Evolutionary conservation across 352 stramenopile genomes (phyloP).

Genomic region (Hyaloperonospora arabidopsidis): DNA sequence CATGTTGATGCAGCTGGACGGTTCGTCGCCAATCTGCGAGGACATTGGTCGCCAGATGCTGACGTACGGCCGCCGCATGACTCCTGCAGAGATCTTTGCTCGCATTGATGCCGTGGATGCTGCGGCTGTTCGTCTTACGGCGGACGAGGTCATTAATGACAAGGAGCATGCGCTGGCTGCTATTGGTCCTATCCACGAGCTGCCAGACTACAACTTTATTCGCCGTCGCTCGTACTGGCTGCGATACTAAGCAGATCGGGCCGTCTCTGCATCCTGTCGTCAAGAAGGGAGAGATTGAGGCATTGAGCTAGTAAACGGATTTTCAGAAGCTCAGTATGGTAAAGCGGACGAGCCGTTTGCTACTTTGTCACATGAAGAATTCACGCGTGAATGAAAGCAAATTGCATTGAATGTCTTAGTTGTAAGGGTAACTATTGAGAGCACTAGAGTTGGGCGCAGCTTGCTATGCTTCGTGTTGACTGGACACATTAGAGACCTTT

Average conservation of each 20-base stretch:
- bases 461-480: too few relatives aligned
- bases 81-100: constrained; percentile 97
- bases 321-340: constrained; percentile 24
- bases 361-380: constrained; percentile 27
- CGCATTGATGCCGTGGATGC: constrained; percentile 97
- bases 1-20: constrained; percentile 99
- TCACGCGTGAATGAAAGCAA: constrained; percentile 27
- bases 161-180: constrained; percentile 98
- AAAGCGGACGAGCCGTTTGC: constrained; percentile 25
- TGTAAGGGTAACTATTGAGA: too few relatives aligned
- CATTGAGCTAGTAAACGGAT: constrained; percentile 27
- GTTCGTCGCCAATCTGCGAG: constrained; percentile 96
- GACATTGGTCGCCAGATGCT: constrained; percentile 99
- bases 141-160: constrained; percentile 93
- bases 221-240: constrained; percentile 98
- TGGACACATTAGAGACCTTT: too few relatives aligned
- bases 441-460: too few relatives aligned
- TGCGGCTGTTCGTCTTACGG: constrained; percentile 86
- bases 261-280: constrained; percentile 18
- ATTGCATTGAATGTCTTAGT: constrained; percentile 5
- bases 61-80: constrained; percentile 94
- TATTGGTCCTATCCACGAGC: constrained; percentile 96
- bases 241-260: constrained; percentile 64
- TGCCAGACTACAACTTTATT: constrained; percentile 99
- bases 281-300: constrained; percentile 29